Evolutionary conservation across 2,329 filamentous ascomycete genomes (phyloP).

Genomic region (Aspergillus spinulosporus): DNA sequence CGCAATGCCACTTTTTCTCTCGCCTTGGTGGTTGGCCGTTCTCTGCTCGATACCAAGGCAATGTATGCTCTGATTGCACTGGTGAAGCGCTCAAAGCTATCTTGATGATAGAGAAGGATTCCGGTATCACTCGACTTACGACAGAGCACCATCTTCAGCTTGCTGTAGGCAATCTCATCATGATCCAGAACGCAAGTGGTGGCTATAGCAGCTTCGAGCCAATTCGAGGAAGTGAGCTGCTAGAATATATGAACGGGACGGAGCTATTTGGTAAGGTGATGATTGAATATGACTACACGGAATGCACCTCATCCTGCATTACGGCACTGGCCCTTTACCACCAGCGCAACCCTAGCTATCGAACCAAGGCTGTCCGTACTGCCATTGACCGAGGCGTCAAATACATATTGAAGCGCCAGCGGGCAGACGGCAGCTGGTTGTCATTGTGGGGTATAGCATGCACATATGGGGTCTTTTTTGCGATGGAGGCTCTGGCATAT

Average conservation of each 20-base stretch:
- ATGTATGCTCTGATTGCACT: conserved; percentile 10
- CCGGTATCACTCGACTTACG: not conserved
- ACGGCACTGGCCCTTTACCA: conserved; percentile 6
- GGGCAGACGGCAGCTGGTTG: conserved; percentile 12
- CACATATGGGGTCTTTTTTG: conserved; percentile 17
- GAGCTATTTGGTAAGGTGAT: conserved; percentile 18
- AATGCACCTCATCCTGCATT: conserved; percentile 14
- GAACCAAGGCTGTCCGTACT: not conserved
- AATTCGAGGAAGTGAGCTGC: not conserved
- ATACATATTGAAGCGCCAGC: conserved; percentile 6
- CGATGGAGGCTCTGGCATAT: conserved; percentile 9
- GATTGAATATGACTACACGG: conserved; percentile 15
- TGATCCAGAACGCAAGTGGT: conserved; percentile 11
- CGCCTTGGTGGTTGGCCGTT: conserved; percentile 16
- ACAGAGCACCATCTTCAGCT: not conserved
- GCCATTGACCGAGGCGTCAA: not conserved
- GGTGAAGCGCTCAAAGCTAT: conserved; percentile 14
- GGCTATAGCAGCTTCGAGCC: conserved; percentile 16
- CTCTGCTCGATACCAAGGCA: conserved; percentile 8
- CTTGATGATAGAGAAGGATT: conserved; percentile 2
- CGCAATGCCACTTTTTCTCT: not conserved
- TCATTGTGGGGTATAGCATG: conserved; percentile 14
- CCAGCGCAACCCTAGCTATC: conserved; percentile 2
- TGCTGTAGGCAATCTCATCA: conserved; percentile 10
- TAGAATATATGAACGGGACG: conserved; percentile 15